Evolutionary conservation across 345 rosid genomes (phyloP).

Genomic region (Populus nigra): DNA sequence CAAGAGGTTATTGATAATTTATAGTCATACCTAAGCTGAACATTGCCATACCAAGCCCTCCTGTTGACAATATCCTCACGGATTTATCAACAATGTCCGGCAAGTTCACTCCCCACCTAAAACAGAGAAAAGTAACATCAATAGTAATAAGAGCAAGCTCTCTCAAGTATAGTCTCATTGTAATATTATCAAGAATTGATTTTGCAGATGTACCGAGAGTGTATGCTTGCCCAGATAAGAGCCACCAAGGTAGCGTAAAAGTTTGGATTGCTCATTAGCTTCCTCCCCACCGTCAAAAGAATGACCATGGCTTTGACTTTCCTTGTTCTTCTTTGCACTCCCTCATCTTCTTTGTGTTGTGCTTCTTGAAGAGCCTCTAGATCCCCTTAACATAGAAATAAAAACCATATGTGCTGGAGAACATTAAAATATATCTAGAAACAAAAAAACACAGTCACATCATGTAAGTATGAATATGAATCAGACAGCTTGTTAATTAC

Average conservation of each 20-base stretch:
- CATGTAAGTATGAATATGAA: not conserved
- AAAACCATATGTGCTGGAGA: not conserved
- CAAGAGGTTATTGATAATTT: not conserved
- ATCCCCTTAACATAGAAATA: constrained; percentile 20
- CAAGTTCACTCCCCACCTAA: constrained; percentile 62
- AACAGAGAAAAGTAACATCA: constrained; percentile 5
- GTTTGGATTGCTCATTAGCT: constrained; percentile 71
- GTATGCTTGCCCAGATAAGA: constrained; percentile 76
- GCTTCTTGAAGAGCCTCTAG: constrained; percentile 41
- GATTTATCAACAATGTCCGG: constrained; percentile 67
- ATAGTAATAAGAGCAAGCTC: no score
- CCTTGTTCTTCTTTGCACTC: constrained; percentile 38
- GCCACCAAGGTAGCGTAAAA: constrained; percentile 68
- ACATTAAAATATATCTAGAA: not conserved
- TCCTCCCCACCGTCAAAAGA: constrained; percentile 59
- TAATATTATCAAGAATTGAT: no score
- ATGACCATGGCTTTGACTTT: constrained; percentile 40
- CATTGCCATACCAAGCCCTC: constrained; percentile 98
- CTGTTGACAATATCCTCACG: constrained; percentile 58
- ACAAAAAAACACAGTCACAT: not conserved
- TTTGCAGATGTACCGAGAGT: constrained; percentile 50
- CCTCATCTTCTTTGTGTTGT: constrained; percentile 49
- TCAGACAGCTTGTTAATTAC: not conserved
- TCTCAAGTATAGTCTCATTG: no score
- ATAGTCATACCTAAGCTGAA: constrained; percentile 71